phyloP scores from a whole-genome alignment of 1,284 basidiomycete genomes.

The Heliocybe sulcata region DNA sequence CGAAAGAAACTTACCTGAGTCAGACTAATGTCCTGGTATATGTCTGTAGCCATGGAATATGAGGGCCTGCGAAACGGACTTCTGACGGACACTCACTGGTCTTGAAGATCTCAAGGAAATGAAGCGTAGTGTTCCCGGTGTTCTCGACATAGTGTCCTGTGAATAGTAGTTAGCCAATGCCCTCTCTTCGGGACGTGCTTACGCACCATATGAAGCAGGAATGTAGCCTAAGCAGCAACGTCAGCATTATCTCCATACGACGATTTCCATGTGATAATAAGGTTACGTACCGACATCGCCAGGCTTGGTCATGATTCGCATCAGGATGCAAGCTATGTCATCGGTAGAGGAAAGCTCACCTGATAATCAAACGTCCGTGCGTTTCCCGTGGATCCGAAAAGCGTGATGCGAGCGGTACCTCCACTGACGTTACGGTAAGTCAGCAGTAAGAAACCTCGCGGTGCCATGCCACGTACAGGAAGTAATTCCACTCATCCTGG shows the following conservation, averaged over 20 bases:
- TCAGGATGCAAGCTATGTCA: not conserved
- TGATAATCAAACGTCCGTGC: slow-evolving; percentile 66
- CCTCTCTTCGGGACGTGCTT: not conserved
- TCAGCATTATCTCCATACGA: slow-evolving; percentile 6
- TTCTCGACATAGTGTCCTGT: slow-evolving; percentile 68
- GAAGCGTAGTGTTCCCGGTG: slow-evolving; percentile 54
- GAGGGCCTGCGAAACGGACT: not conserved
- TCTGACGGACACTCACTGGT: slow-evolving; percentile 28
- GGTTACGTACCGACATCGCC: slow-evolving; percentile 50
- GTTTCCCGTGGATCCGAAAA: slow-evolving; percentile 55
- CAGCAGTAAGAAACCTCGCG: not conserved
- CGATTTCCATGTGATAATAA: slow-evolving; percentile 2
- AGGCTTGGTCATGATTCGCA: slow-evolving; percentile 23
- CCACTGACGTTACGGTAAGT: slow-evolving; percentile 26
- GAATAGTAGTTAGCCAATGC: not conserved
- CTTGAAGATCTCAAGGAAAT: slow-evolving; percentile 61
- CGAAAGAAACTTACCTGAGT: slow-evolving; percentile 32
- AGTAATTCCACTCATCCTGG: slow-evolving; percentile 62
- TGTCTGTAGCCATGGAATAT: slow-evolving; percentile 27
- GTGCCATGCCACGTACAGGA: slow-evolving; percentile 23
- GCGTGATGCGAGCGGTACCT: slow-evolving; percentile 52
- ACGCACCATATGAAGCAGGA: slow-evolving; percentile 44
- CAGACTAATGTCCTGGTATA: slow-evolving; percentile 58
- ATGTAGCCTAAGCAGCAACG: slow-evolving; percentile 35
- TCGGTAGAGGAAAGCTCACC: slow-evolving; percentile 19